Conservation (phyloP, 2,329 filamentous ascomycete genomes). For the Cytospora paraplurivora region DNA sequence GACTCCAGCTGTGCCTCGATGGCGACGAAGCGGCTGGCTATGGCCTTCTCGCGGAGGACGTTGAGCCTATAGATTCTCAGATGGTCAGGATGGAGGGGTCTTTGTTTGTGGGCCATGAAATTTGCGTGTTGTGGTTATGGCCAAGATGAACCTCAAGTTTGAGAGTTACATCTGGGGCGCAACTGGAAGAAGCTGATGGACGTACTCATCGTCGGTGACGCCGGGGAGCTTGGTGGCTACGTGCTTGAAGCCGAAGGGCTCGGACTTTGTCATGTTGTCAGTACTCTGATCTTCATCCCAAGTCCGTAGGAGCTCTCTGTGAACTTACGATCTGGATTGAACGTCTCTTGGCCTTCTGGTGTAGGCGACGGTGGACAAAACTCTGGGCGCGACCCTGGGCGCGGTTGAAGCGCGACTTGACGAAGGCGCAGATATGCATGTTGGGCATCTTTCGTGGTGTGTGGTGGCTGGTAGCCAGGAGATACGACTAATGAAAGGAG, state of each 20-base stretch:
- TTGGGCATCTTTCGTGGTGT: neutral
- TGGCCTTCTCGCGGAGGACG: slow-evolving; percentile 55
- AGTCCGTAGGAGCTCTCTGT: neutral
- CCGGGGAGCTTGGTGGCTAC: slow-evolving; percentile 57
- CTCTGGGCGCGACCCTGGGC: slow-evolving; percentile 44
- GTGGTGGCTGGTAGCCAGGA: neutral
- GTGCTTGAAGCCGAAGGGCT: slow-evolving; percentile 60
- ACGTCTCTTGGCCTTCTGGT: slow-evolving; percentile 45
- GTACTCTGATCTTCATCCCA: slow-evolving; percentile 22
- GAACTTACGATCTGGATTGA: slow-evolving; percentile 50
- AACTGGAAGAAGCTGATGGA: slow-evolving; percentile 21
- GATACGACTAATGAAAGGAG: neutral
- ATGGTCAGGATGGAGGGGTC: neutral
- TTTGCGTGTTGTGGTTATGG: neutral
- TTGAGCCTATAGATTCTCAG: slow-evolving; percentile 42
- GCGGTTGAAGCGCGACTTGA: slow-evolving; percentile 48
- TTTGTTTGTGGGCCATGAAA: slow-evolving; percentile 8
- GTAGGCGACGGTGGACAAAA: slow-evolving; percentile 35
- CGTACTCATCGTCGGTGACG: slow-evolving; percentile 62
- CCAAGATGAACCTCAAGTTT: neutral
- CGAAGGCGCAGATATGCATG: slow-evolving; percentile 44
- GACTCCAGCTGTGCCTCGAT: slow-evolving; percentile 37
- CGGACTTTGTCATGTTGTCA: slow-evolving; percentile 48
- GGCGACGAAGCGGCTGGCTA: slow-evolving; percentile 51
- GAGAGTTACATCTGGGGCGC: neutral